Base-by-base conservation (phyloP, 2,329 filamentous ascomycete genomes). In the Xylariaceae sp. region DNA sequence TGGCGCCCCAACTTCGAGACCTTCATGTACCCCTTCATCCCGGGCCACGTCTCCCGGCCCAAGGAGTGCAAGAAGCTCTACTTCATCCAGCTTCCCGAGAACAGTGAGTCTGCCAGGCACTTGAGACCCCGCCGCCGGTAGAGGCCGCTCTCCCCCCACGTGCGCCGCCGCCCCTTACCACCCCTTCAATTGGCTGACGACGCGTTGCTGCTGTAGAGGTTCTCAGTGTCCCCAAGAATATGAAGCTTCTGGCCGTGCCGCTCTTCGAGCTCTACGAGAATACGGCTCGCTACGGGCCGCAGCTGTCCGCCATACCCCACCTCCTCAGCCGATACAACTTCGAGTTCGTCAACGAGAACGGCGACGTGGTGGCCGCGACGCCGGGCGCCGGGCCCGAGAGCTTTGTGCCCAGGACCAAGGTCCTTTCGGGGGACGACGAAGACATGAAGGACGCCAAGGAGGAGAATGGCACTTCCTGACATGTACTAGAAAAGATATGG, bases 41-140 rank as follows among this genome's bases (percentile, higher is more conserved):
- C 92, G 6, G 87, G 89, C 13, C 92, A 98, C 64, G 87, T 95
- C 42, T 95, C 90, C 13, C 73, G 92, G 33, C 92, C 92, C 6
- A 98, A 98, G 68, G 92, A 98, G 67, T 94, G 90, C 68, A 98
- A 98, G 71, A 98, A 98, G 72, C 72, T 96, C 26, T 98, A 96
- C 63, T 88, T 96, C 42, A 94, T 98, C 46, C 86, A 94, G 58
- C 69, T 98, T 18, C 92, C 92, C 0, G 79, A 88, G 60, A 88
- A 82, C 50, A 96, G 88, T 94, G 72, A 40, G 77, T 61, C 19
- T 37, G n/a, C n/a, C n/a, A n/a, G n/a, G n/a, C n/a, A n/a, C n/a
- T n/a, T n/a, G n/a, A n/a, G n/a, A n/a, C n/a, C n/a, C n/a, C n/a
- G n/a, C n/a, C n/a, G n/a, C n/a, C n/a, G n/a, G n/a, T n/a, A n/a